Conservation (phyloP, 1,284 basidiomycete genomes). For the Amylostereum areolatum region DNA sequence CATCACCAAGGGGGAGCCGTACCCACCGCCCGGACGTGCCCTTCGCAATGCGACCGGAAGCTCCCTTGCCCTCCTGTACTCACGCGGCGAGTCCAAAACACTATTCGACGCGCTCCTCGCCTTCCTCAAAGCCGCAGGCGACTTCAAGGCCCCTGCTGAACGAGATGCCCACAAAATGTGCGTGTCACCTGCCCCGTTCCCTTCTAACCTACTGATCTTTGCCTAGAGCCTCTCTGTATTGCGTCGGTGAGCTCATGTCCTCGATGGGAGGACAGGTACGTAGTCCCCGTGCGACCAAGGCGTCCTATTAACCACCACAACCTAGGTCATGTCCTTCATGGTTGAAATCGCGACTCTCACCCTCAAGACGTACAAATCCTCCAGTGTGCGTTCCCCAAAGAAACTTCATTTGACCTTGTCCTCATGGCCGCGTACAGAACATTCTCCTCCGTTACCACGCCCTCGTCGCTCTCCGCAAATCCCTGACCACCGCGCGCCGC, state of each 20-base stretch:
- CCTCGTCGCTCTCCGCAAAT: conserved; percentile 70
- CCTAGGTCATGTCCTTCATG: conserved; percentile 91
- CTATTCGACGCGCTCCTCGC: conserved; percentile 86
- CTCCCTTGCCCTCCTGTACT: conserved; percentile 77
- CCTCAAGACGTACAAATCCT: conserved; percentile 65
- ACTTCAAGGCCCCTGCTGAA: conserved; percentile 61
- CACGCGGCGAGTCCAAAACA: conserved; percentile 74
- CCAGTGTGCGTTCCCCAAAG: conserved; percentile 45
- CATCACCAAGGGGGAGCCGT: conserved; percentile 51
- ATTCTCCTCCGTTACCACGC: conserved; percentile 84
- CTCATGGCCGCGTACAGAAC: conserved; percentile 35
- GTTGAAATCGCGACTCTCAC: conserved; percentile 70
- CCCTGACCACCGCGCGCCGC: conserved; percentile 72
- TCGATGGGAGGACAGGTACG: conserved; percentile 77
- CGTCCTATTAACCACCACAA: conserved; percentile 4
- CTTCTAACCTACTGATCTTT: neutral
- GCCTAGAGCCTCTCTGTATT: conserved; percentile 68
- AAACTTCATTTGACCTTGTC: neutral
- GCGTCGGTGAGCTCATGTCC: conserved; percentile 84
- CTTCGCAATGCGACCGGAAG: conserved; percentile 75
- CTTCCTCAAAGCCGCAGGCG: conserved; percentile 68
- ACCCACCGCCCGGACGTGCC: conserved; percentile 80
- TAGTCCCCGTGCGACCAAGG: conserved; percentile 4
- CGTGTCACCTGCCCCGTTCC: conserved; percentile 22
- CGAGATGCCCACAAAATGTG: conserved; percentile 61